Evolutionary conservation across 1,139 yeast genomes (phyloP).

Genomic region (Taphrina confusa): DNA sequence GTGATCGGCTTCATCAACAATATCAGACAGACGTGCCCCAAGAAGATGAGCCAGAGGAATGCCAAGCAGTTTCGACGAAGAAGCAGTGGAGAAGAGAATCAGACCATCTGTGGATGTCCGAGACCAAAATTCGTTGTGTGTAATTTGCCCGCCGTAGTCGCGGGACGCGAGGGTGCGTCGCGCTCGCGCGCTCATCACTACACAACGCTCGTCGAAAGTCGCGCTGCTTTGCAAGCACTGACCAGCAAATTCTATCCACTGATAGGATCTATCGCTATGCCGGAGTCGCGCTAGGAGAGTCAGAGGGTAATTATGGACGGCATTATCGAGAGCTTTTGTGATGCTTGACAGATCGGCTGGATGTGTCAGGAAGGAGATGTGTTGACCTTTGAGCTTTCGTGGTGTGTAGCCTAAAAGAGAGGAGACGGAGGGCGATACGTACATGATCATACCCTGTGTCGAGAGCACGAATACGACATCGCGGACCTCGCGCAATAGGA

Average conservation of each 20-base stretch:
- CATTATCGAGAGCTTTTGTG: constrained; percentile 33
- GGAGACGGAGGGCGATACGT: constrained; percentile 28
- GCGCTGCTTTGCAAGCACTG: constrained; percentile 13
- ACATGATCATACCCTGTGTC: constrained; percentile 32
- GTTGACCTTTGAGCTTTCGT: constrained; percentile 30
- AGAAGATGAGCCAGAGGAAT: constrained; percentile 17
- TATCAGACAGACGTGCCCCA: not conserved
- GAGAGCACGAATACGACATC: constrained; percentile 36
- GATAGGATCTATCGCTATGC: constrained; percentile 14
- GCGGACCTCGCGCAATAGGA: constrained; percentile 27
- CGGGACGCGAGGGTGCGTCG: not conserved
- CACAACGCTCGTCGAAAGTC: constrained; percentile 7
- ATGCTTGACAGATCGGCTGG: constrained; percentile 36
- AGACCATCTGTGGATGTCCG: constrained; percentile 37
- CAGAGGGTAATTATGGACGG: constrained; percentile 22
- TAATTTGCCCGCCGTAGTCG: not conserved
- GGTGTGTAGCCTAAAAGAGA: constrained; percentile 35
- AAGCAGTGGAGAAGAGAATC: constrained; percentile 21
- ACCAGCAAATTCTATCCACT: constrained; percentile 37
- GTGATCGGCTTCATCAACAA: not conserved
- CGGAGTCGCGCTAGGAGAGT: constrained; percentile 34
- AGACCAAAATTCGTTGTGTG: constrained; percentile 35
- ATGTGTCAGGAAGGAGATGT: constrained; percentile 32
- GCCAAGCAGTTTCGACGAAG: constrained; percentile 3
- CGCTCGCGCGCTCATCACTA: constrained; percentile 9